A percentile compares a stretch with the other conserved stretches of the same genome.
Conservation (phyloP, 441 rosid species). For the Populus hybrid region DNA sequence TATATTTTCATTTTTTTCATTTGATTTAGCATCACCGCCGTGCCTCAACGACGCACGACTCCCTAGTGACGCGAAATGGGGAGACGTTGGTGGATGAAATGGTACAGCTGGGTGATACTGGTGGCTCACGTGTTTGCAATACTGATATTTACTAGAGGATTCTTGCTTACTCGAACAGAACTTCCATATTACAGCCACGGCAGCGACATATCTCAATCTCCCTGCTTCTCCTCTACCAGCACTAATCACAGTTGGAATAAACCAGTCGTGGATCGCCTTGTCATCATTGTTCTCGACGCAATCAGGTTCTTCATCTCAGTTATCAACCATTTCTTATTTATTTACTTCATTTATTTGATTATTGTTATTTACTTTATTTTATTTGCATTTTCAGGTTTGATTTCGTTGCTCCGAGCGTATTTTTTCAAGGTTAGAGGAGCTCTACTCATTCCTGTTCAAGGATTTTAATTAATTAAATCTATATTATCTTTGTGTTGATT, state of each 20-base stretch:
- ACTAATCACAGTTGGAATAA: slow-evolving; percentile 58
- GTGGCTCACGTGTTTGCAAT: slow-evolving; percentile 57
- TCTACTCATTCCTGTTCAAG: not conserved
- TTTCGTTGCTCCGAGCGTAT: slow-evolving; percentile 77
- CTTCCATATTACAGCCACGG: slow-evolving; percentile 71
- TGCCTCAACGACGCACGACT: not conserved
- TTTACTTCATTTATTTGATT: not conserved
- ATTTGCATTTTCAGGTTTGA: slow-evolving; percentile 52
- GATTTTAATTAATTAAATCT: not conserved
- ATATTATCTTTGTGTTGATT: not conserved
- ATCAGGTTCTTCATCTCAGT: slow-evolving; percentile 45
- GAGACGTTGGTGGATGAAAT: slow-evolving; percentile 30
- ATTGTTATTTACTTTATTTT: not conserved
- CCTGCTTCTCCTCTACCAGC: slow-evolving; percentile 40
- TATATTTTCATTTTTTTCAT: not conserved
- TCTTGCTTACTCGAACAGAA: slow-evolving; percentile 92
- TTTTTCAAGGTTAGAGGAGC: slow-evolving; percentile 51
- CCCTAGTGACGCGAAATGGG: slow-evolving; percentile 12
- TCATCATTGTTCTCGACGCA: slow-evolving; percentile 85
- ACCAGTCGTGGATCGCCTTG: slow-evolving; percentile 69
- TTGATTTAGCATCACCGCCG: not conserved
- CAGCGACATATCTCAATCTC: slow-evolving; percentile 66
- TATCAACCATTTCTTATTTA: not conserved
- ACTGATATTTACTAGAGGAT: slow-evolving; percentile 77
- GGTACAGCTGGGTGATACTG: slow-evolving; percentile 35